Evolutionary conservation across 1,284 basidiomycete genomes (phyloP).

Genomic region (Boletellus deceptivus): DNA sequence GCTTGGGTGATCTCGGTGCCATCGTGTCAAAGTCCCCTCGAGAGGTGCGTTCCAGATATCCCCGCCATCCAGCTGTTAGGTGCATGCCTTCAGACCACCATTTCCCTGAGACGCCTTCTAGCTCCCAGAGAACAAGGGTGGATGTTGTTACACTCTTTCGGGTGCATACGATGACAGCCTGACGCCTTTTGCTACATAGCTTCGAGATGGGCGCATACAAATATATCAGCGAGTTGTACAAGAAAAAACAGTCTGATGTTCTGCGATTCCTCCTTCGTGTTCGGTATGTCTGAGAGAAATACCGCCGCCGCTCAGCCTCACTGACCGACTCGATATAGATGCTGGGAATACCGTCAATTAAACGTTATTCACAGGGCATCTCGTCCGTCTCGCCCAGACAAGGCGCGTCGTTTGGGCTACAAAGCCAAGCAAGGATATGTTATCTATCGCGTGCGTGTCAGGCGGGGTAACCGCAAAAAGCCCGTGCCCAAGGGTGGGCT

Average conservation of each 20-base stretch:
- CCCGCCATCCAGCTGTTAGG: not conserved
- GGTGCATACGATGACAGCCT: slow-evolving; percentile 23
- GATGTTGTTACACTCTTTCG: slow-evolving; percentile 19
- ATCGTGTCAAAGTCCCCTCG: slow-evolving; percentile 19
- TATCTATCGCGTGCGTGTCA: slow-evolving; percentile 96
- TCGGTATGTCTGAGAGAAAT: slow-evolving; percentile 53
- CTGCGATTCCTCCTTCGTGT: slow-evolving; percentile 98
- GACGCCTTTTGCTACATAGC: slow-evolving; percentile 22
- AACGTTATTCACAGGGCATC: slow-evolving; percentile 98
- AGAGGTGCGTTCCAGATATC: slow-evolving; percentile 30
- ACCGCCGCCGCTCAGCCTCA: not conserved
- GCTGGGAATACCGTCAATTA: slow-evolving; percentile 99
- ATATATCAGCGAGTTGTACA: slow-evolving; percentile 95
- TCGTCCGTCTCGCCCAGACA: slow-evolving; percentile 97
- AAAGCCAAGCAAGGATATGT: slow-evolving; percentile 99
- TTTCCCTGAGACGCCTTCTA: slow-evolving; percentile 8
- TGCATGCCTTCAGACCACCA: not conserved
- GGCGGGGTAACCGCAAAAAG: slow-evolving; percentile 99
- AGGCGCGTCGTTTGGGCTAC: slow-evolving; percentile 98
- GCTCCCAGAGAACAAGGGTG: slow-evolving; percentile 22
- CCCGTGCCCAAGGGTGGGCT: slow-evolving; percentile 89
- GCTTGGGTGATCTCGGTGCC: not conserved
- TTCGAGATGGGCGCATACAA: slow-evolving; percentile 88
- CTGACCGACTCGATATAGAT: slow-evolving; percentile 49
- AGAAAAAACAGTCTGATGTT: slow-evolving; percentile 96